phyloP scores from a whole-genome alignment of 192 early-diverging fungal genomes.

The Podila epicladia region DNA sequence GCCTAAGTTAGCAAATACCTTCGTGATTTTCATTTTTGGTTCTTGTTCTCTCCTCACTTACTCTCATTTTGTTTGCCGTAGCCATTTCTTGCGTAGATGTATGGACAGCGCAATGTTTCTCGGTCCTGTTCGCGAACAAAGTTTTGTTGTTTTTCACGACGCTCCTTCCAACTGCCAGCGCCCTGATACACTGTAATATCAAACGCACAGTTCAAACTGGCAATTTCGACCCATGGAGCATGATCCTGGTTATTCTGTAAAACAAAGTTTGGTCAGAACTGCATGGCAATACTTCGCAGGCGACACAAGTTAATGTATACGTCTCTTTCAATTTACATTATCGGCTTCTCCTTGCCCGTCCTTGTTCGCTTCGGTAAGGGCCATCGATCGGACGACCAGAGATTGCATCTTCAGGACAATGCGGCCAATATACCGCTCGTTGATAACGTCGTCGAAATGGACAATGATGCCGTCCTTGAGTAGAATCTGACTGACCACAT shows the following conservation, averaged over 20 bases:
- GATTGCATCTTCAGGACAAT: constrained; percentile 68
- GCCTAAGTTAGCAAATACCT: not conserved
- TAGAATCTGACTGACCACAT: constrained; percentile 55
- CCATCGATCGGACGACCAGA: constrained; percentile 62
- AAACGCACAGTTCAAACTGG: constrained; percentile 63
- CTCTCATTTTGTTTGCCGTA: constrained; percentile 12
- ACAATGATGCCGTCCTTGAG: constrained; percentile 68
- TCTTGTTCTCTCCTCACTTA: not conserved
- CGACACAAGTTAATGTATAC: not conserved
- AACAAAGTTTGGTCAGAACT: not conserved
- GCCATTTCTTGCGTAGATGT: constrained; percentile 61
- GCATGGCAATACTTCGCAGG: not conserved
- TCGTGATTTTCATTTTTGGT: not conserved
- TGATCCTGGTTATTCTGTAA: constrained; percentile 17
- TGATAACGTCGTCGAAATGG: constrained; percentile 73
- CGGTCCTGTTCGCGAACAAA: constrained; percentile 71
- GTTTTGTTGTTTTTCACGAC: constrained; percentile 61
- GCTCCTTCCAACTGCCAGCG: constrained; percentile 60
- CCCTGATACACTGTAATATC: constrained; percentile 65
- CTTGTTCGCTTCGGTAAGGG: constrained; percentile 36
- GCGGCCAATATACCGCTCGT: constrained; percentile 61
- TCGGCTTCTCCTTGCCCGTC: constrained; percentile 23
- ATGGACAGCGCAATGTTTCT: constrained; percentile 66
- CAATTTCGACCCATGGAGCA: constrained; percentile 74
- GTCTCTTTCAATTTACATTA: constrained; percentile 10